Percentiles rank a stretch among this genome's conserved stretches.
Evolutionary conservation across 2,329 filamentous ascomycete species (phyloP).

Genomic region (Penicillium sp.): DNA sequence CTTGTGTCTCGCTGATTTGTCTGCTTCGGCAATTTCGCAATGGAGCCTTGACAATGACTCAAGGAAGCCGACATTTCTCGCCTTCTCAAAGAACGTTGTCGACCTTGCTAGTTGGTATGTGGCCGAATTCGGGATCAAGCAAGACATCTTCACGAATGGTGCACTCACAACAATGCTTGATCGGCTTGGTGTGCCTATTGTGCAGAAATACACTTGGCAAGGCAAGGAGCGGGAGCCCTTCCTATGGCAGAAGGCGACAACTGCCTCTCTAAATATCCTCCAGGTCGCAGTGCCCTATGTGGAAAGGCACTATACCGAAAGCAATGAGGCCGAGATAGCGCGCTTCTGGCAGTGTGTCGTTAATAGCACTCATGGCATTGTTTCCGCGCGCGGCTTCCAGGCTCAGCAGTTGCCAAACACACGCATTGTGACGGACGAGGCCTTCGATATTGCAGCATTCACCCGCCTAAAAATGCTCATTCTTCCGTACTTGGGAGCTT

Average conservation of each 20-base stretch:
- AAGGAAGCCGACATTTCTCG: slow-evolving; percentile 75
- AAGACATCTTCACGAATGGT: slow-evolving; percentile 67
- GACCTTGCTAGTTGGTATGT: slow-evolving; percentile 55
- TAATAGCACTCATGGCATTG: slow-evolving; percentile 64
- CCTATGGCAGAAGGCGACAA: slow-evolving; percentile 79
- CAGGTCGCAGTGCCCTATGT: slow-evolving; percentile 63
- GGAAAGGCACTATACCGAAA: slow-evolving; percentile 39
- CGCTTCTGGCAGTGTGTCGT: slow-evolving; percentile 70
- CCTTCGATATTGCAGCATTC: slow-evolving; percentile 78
- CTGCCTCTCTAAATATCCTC: slow-evolving; percentile 65
- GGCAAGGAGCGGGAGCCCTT: slow-evolving; percentile 66
- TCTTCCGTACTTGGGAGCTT: slow-evolving; percentile 67
- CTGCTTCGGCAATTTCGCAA: slow-evolving; percentile 55
- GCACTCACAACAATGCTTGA: slow-evolving; percentile 64
- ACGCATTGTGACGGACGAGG: slow-evolving; percentile 65
- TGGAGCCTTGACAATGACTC: slow-evolving; percentile 38
- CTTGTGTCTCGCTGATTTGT: slow-evolving; percentile 62
- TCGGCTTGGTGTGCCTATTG: slow-evolving; percentile 67
- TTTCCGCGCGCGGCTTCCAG: slow-evolving; percentile 60
- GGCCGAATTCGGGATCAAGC: slow-evolving; percentile 47
- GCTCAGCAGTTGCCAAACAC: slow-evolving; percentile 38
- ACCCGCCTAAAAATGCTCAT: slow-evolving; percentile 63
- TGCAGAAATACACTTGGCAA: slow-evolving; percentile 75
- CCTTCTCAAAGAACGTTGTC: slow-evolving; percentile 81
- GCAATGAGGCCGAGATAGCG: slow-evolving; percentile 44